Conservation (phyloP, 768 basidiomycete species). For the Myochromella boudieri region DNA sequence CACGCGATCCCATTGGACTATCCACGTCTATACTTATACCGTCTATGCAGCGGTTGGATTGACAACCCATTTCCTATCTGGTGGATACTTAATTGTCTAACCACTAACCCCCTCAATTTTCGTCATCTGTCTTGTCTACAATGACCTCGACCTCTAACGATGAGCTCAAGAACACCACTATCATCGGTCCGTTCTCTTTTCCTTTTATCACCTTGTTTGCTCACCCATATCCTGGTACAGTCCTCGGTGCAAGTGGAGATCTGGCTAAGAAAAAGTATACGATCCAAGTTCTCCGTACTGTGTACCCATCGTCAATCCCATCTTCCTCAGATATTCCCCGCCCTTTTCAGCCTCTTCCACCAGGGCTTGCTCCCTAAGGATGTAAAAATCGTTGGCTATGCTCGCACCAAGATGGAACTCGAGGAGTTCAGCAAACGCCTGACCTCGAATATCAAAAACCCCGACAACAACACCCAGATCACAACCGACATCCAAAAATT, state of each 20-base stretch:
- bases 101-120: too few species aligned
- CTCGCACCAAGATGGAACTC: conserved; percentile 90
- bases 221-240: conserved; percentile 39
- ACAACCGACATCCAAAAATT: conserved; percentile 75
- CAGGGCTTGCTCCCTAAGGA: conserved; percentile 79
- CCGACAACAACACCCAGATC: conserved; percentile 58
- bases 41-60: conserved; percentile 2
- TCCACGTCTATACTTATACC: too few species aligned
- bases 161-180: conserved; percentile 82
- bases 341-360: conserved; percentile 86
- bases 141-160: conserved; percentile 56
- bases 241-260: conserved; percentile 95
- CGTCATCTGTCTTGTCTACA: conserved; percentile 21
- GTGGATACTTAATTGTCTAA: conserved; percentile 13
- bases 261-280: conserved; percentile 94
- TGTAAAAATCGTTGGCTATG: conserved; percentile 93
- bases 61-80: conserved; percentile 12
- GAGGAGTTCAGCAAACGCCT: conserved; percentile 83
- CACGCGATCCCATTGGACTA: too few species aligned
- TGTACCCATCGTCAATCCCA: conserved; percentile 11
- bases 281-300: background rate
- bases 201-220: conserved; percentile 9
- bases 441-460: conserved; percentile 82
- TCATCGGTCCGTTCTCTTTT: conserved; percentile 65
- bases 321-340: conserved; percentile 87